A percentile compares a stretch with the other conserved stretches of the same genome.
Evolutionary conservation across 257 asterid genomes (phyloP).

Genomic region (Plantago ovata): DNA sequence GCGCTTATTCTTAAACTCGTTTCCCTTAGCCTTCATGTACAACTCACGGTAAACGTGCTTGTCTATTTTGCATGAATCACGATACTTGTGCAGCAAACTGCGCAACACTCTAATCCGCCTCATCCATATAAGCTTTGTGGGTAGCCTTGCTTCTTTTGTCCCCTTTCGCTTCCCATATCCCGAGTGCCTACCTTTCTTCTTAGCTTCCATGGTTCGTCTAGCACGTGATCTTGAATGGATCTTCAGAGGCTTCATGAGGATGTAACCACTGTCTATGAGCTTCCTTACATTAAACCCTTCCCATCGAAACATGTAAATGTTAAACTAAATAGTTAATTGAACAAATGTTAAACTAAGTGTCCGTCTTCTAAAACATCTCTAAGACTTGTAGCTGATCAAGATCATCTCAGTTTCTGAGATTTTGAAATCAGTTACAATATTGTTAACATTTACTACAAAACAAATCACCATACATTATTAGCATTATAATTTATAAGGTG

Average conservation of each 20-base stretch:
- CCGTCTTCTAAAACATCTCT: no score
- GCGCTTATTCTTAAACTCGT: conserved; percentile 6
- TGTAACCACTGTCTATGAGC: conserved; percentile 20
- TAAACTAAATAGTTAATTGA: neutral
- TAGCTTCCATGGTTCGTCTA: conserved; percentile 26
- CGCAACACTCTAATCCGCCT: conserved; percentile 25
- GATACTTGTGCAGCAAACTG: conserved; percentile 19
- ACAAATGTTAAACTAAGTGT: no score
- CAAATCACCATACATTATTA: no score
- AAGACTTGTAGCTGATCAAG: no score
- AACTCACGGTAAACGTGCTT: conserved; percentile 3
- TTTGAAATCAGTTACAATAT: no score
- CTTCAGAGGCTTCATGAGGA: conserved; percentile 26
- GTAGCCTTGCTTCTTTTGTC: conserved; percentile 30
- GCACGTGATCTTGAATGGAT: conserved; percentile 30
- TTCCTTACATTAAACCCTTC: conserved; percentile 22
- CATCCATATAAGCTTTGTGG: conserved; percentile 29
- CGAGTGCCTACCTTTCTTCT: conserved; percentile 27
- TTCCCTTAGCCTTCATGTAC: conserved; percentile 9
- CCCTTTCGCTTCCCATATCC: conserved; percentile 41
- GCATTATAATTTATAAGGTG: no score
- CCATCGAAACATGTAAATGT: neutral
- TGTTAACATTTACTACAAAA: no score
- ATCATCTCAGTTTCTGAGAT: no score
- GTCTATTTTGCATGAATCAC: neutral